phyloP scores from a whole-genome alignment of 1,139 yeast species.

The Hyphopichia fennica region DNA sequence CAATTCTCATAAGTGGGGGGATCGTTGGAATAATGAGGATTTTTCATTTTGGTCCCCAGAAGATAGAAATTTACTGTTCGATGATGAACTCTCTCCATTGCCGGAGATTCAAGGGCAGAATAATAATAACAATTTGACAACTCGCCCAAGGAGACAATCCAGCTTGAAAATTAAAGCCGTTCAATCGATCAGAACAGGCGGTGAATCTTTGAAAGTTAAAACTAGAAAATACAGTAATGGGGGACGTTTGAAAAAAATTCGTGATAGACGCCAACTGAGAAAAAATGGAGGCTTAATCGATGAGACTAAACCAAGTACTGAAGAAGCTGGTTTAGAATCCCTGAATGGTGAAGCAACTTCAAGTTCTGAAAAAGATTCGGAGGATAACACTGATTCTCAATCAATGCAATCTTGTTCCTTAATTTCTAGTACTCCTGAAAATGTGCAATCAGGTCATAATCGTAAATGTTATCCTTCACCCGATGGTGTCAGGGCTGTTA shows the following conservation, averaged over 20 bases:
- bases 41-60: slow-evolving; percentile 82
- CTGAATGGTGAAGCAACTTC: neutral
- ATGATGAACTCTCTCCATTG: neutral
- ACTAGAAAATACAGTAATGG: slow-evolving; percentile 2
- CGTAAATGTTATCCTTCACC: slow-evolving; percentile 43
- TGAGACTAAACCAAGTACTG: neutral
- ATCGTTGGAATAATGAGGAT: slow-evolving; percentile 91
- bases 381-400: slow-evolving; percentile 8
- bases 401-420: slow-evolving; percentile 12
- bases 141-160: neutral
- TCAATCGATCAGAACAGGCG: neutral
- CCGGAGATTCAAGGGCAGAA: neutral
- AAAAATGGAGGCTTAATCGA: neutral
- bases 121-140: neutral
- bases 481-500: slow-evolving; percentile 68
- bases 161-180: neutral
- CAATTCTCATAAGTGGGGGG: slow-evolving; percentile 83
- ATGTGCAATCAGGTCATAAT: slow-evolving; percentile 20
- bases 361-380: slow-evolving; percentile 6
- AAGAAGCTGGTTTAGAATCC: neutral
- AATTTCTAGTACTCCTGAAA: slow-evolving; percentile 24
- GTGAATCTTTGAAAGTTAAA: slow-evolving; percentile 1
- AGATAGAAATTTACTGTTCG: slow-evolving; percentile 37
- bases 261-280: neutral
- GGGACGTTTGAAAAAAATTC: neutral